Conservation (phyloP, 768 basidiomycete genomes). For the Lepiota venenata region DNA sequence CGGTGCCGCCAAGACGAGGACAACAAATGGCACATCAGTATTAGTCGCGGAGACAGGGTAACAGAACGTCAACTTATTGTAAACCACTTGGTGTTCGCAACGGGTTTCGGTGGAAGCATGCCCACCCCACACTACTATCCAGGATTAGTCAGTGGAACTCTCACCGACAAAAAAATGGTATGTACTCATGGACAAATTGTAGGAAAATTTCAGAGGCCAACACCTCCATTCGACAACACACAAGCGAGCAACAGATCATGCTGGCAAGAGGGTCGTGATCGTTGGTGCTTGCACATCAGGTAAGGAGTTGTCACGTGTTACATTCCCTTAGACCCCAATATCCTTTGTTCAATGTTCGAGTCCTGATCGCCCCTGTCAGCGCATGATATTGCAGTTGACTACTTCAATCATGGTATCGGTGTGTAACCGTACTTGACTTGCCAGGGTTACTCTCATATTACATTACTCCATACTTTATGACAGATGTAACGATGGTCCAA, state of each 20-base stretch:
- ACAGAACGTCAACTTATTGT: conserved; percentile 31
- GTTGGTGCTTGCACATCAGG: conserved; percentile 63
- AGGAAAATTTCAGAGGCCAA: conserved; percentile 43
- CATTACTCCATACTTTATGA: conserved; percentile 16
- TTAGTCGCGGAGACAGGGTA: conserved; percentile 16
- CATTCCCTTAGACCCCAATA: not conserved
- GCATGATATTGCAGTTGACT: conserved; percentile 39
- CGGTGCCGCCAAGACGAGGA: conserved; percentile 33
- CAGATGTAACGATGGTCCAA: conserved; percentile 46
- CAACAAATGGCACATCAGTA: conserved; percentile 42
- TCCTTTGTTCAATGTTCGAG: not conserved
- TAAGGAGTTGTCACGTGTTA: conserved; percentile 5
- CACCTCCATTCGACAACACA: conserved; percentile 50
- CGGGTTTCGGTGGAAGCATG: conserved; percentile 47
- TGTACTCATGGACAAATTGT: not conserved
- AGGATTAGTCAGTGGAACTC: not conserved
- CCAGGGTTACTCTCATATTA: conserved; percentile 28
- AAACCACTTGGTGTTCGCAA: conserved; percentile 55
- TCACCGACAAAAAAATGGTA: not conserved
- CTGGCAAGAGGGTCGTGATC: conserved; percentile 63
- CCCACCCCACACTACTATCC: conserved; percentile 36
- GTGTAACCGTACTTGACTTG: conserved; percentile 1
- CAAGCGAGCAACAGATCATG: conserved; percentile 42
- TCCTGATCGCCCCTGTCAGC: conserved; percentile 16
- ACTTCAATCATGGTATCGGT: conserved; percentile 30